These are phyloP conservation scores for Dichomitus squalens DNA, from an alignment of 1,284 basidiomycete species.

Conservation along the genomic window DNA sequence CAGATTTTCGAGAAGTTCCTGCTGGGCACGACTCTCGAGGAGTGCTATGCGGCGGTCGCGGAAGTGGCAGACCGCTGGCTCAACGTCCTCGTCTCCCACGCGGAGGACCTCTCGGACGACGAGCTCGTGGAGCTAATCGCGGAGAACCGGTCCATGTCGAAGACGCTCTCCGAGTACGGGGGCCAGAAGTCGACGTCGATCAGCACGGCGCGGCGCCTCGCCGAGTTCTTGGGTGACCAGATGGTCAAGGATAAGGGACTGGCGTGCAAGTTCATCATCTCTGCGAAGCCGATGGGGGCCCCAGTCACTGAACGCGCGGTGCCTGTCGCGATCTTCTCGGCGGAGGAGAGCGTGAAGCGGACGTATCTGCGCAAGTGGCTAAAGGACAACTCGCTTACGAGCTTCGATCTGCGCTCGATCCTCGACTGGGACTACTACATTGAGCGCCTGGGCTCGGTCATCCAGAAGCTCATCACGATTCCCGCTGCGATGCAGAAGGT, in stretches of 20 bases:
- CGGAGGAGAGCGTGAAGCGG: constrained; percentile 89
- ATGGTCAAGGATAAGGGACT: constrained; percentile 99
- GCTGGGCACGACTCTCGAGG: constrained; percentile 89
- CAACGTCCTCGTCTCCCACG: constrained; percentile 91
- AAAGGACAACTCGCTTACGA: constrained; percentile 87
- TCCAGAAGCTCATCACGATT: constrained; percentile 99
- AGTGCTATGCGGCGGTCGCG: constrained; percentile 95
- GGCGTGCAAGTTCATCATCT: constrained; percentile 99
- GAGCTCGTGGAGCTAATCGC: constrained; percentile 98
- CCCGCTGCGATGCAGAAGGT: constrained; percentile 99
- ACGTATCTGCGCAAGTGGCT: constrained; percentile 96
- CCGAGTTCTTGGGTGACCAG: constrained; percentile 96
- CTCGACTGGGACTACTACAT: constrained; percentile 99
- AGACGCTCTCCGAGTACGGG: constrained; percentile 94
- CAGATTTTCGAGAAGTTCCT: constrained; percentile 99
- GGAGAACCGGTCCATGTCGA: constrained; percentile 98
- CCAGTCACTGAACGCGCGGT: constrained; percentile 98
- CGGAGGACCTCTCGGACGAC: constrained; percentile 83
- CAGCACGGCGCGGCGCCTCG: constrained; percentile 92
- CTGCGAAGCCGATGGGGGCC: constrained; percentile 89
- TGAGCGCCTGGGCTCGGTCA: constrained; percentile 95
- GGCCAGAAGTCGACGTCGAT: constrained; percentile 98
- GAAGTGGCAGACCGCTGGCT: constrained; percentile 97
- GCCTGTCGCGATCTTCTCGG: constrained; percentile 98
- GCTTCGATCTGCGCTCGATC: constrained; percentile 93